Evolutionary conservation across 768 basidiomycete genomes (phyloP).

Genomic region (Leccinum sublutescens): DNA sequence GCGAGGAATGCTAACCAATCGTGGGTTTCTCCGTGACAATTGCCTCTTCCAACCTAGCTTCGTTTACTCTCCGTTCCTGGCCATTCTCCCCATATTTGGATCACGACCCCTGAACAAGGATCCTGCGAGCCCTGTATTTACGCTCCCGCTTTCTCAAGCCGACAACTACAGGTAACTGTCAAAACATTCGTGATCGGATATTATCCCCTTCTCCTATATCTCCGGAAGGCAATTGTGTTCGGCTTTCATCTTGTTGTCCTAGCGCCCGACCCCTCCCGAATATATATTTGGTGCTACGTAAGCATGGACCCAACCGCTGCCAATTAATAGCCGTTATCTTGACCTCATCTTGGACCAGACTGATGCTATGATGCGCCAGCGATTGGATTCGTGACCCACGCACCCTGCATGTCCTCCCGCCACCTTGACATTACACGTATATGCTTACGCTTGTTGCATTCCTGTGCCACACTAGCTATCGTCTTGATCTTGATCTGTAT

Average conservation of each 20-base stretch:
- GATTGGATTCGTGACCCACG: background rate
- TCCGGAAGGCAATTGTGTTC: background rate
- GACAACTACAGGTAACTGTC: background rate
- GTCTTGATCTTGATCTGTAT: background rate
- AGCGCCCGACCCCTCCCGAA: background rate
- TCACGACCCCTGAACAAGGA: constrained; percentile 4
- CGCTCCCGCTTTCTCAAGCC: background rate
- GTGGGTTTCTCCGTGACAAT: constrained; percentile 6
- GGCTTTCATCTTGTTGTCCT: background rate
- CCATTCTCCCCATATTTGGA: background rate
- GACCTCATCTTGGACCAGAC: background rate
- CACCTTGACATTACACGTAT: constrained; percentile 10
- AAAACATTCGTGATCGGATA: background rate
- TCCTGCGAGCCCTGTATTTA: background rate
- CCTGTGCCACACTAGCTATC: background rate
- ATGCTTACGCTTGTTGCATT: constrained; percentile 8
- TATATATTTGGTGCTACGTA: constrained; percentile 1
- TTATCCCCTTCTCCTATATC: background rate
- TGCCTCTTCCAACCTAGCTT: constrained; percentile 5
- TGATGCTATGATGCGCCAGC: background rate
- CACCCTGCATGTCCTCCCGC: constrained; percentile 15
- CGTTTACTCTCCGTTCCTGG: constrained; percentile 4
- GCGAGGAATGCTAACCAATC: background rate
- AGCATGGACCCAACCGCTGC: constrained; percentile 4
- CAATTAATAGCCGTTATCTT: constrained; percentile 17